Base-by-base conservation (phyloP, 2,329 filamentous ascomycete species). In the Calonectria ilicicola region DNA sequence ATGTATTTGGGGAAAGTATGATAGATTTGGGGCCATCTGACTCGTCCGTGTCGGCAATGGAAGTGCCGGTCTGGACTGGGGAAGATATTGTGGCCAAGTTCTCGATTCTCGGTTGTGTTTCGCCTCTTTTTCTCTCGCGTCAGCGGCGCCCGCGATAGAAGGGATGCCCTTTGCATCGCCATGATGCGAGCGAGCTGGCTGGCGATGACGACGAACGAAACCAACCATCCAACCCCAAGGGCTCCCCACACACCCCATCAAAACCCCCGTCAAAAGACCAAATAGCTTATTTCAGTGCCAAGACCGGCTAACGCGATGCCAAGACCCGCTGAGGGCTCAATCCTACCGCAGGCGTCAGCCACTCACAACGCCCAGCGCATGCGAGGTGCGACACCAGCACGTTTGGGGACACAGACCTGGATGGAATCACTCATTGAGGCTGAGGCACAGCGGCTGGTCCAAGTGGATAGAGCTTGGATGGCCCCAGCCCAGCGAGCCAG, bases 211-310 rank as follows among this genome's bases (percentile, higher is more conserved):
- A 35, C 32, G 32, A 35, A 9, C 29, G 29, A 5, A 5, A 5
- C 29, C 29, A 32, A 32, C 9, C 9, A 5, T 9, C 29, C 29
- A 35, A 35, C 10, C 10, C 32, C 32, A 10, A 14, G 32, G 32
- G 32, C 32, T 35, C 42, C 42, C 42, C 42, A n/a, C 17, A 32
- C 29, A 19, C 42, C 42, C 42, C 19, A 10, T 44, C 42, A 44
- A 44, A 21, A 19, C 42, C 42, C 42, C 42, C 19, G n/a, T 44
- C 42, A 44, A 44, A 21, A 19, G 32, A 10, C 32, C 6, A 58
- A 38, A 58, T 58, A 58, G 53, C 53, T 58, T 58, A 58, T 38
- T 58, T 58, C 19, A 21, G 51, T 58, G 53, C 53, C 53, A 58
- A 58, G 53, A 58, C 53, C 35, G 12, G 15, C 53, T 58, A 38